Evolutionary conservation across 2,329 filamentous ascomycete genomes (phyloP), one percentile per base, ranked within the genome.

Genomic region (Aspergillus sp.): DNA sequence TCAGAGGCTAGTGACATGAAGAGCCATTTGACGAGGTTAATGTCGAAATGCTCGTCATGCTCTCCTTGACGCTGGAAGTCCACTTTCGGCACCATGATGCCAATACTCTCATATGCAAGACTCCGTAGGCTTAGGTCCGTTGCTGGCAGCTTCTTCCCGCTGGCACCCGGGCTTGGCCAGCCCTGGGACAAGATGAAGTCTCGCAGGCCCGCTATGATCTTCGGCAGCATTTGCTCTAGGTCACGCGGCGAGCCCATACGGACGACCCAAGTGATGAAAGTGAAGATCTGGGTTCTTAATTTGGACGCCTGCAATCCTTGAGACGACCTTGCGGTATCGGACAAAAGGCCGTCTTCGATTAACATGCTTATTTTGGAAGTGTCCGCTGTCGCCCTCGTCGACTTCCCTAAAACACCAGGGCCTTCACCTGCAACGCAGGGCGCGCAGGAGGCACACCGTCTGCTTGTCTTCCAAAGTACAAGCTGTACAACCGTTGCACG

Each of bases 71-170:
- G 29, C 25, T 44, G 41, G 26, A 57, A 58, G 8, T 66, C 74
- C 8, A 57, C 49, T 28, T 61, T 63, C 13, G 61, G 55, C 1
- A 82, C 78, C 15, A 96, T 61, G 10, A 91, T 72, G 1, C 89
- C 91, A 24, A 96, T 85, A 0, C 84, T 86, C 55, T 96, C 89
- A 56, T 95, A 96, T 1, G 82, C 86, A 50, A 82, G 79, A 4
- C 80, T 80, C 25, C 89, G 77, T 26, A 94, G 67, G 3, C 74
- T 71, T 33, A 80, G 64, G 33, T 79, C 75, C 29, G 80, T 76
- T 8, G 68, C 57, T 2, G 72, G 70, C 32, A 69, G 55, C 42
- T 75, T 72, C 32, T 75, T 67, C 28, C 68, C 68, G 33, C 49
- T 60, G 3, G 58, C 53, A 22, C 63, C 62, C 1, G 80, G 73